Evolutionary conservation across 805 yeast species (phyloP), one percentile per base, ranked within the genome.

Genomic region (Hemisphaericaspora nanyangensis): DNA sequence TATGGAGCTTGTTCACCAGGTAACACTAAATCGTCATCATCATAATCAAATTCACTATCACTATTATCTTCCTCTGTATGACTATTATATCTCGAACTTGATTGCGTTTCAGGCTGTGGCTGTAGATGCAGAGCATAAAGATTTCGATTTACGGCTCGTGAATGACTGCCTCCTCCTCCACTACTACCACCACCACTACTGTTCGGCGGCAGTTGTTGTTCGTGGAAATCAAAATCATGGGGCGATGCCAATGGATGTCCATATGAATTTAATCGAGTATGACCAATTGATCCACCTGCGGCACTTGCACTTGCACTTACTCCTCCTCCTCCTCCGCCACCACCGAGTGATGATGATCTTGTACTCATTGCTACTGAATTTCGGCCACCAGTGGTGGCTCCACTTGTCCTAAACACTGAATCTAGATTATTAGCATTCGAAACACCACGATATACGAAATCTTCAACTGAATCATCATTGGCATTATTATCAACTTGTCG

Each of bases 361-460:
- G 42, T 38, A 12, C 45, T 35, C 17, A 20, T 12, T 13, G 29
- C 36, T 1, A 34, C n/a, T 11, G 54, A 45, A 29, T 49, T 48
- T 3, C 50, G 32, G n/a, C 44, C 38, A 15, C 44, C 49, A 16
- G 49, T 45, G 2, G 49, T 39, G 25, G 49, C 49, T 15, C 39
- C 54, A 7, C 52, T 45, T 6, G 54, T 38, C 29, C 46, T 49
- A 55, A 68, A 68, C 10, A 68, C 59, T 1, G 71, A 58, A 37
- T 67, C 73, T 25, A 68, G 55, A 45, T 68, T 68, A 45, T 67
- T 68, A 41, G 54, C 60, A 46, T 65, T 67, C 35, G 70, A 57
- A 17, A 68, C 71, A 6, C 74, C 74, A 34, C 74, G 60, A 49
- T 68, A 68, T 37, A 53, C 64, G 39, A 63, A 68, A 40, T 64